phyloP scores from a whole-genome alignment of 148 eudicot genomes.

The Spergularia marina region DNA sequence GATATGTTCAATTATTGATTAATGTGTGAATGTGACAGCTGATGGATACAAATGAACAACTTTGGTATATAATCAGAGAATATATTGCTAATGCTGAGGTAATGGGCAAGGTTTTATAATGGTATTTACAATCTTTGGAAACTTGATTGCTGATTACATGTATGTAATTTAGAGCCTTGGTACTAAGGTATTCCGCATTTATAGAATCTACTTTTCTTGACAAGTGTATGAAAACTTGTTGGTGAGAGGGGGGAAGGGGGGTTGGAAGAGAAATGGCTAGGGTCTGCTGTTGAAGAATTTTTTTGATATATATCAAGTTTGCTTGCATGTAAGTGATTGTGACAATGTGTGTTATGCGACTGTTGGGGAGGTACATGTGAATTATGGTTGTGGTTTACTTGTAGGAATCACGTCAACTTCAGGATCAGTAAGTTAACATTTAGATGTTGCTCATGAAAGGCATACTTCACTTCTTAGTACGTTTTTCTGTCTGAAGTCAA shows the following conservation, averaged over 20 bases:
- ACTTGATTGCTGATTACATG: neutral
- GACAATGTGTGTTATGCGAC: neutral
- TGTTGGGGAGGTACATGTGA: neutral
- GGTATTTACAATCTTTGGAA: neutral
- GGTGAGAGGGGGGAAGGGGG: no score
- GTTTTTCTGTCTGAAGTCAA: neutral
- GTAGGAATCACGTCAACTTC: neutral
- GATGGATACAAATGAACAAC: conserved; percentile 98
- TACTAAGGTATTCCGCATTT: neutral
- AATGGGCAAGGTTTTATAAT: conserved; percentile 11
- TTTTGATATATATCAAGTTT: neutral
- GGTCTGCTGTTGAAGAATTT: neutral
- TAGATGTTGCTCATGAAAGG: neutral
- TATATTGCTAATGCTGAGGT: conserved; percentile 95
- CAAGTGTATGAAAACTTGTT: no score
- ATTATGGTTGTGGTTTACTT: neutral
- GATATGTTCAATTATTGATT: conserved; percentile 12
- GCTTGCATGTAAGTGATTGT: neutral
- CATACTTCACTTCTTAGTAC: neutral
- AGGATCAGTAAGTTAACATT: no score
- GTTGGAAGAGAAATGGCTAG: neutral
- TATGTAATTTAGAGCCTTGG: neutral
- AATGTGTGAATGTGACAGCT: conserved; percentile 51
- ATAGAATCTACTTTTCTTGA: neutral
- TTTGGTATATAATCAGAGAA: conserved; percentile 97